Evolutionary conservation across 2,329 filamentous ascomycete species (phyloP).

Genomic region (Colletotrichum sp.): DNA sequence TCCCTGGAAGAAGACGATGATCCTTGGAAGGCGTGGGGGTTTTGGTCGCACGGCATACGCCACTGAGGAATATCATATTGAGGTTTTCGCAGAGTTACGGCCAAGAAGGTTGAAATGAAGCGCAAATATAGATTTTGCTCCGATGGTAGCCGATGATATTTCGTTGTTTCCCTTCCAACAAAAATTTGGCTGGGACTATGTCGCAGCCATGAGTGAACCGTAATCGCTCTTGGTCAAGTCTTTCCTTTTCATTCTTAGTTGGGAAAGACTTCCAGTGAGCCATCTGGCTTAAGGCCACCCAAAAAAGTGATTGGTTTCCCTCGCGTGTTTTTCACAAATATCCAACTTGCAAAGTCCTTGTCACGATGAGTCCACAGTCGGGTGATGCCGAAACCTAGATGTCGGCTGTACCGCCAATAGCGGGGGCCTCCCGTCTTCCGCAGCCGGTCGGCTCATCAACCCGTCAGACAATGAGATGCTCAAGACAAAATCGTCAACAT

Average conservation of each 20-base stretch:
- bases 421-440: not conserved
- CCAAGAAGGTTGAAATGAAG: not conserved
- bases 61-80: not conserved
- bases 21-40: not conserved
- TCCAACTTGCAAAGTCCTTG: not conserved
- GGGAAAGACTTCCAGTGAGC: not conserved
- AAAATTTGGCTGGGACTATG: not conserved
- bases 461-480: not conserved
- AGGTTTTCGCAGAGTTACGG: not conserved
- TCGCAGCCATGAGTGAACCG: not conserved
- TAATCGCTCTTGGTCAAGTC: not conserved
- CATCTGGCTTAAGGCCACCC: no score
- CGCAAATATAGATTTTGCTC: not conserved
- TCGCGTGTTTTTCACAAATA: not conserved
- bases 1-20: not conserved
- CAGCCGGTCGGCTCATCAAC: not conserved
- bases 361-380: not conserved
- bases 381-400: not conserved
- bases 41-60: not conserved
- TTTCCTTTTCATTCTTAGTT: fast-evolving
- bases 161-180: not conserved
- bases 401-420: not conserved
- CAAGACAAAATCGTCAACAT: not conserved
- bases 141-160: not conserved
- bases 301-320: no score